Evolutionary conservation across 2,329 filamentous ascomycete species (phyloP), one percentile per base, ranked within the genome.

Genomic region (Talaromyces sp.): DNA sequence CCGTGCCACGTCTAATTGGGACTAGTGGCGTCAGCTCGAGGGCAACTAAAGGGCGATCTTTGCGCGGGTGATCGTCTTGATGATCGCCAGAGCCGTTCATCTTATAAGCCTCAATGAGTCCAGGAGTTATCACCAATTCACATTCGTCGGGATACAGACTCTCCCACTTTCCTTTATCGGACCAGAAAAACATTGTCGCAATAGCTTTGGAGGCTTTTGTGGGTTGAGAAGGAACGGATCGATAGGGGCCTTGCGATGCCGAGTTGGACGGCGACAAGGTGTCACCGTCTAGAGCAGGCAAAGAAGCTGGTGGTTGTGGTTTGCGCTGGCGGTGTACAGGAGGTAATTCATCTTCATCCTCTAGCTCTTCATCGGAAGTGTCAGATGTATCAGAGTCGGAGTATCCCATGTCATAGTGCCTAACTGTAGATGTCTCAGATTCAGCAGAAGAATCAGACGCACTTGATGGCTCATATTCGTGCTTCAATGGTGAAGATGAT

Each of bases 11-110:
- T 68, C 94, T 88, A 67, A 98, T 88, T 70, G 93, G 90, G 8
- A 98, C 94, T 43, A 97, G 83, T 0, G 95, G 95, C 0, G 94
- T 98, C 49, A 99, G 86, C 73, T 97, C 92, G 39, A 97, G 86
- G 6, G 90, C 90, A 66, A 89, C 78, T 37, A 89, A 78, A 37
- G 86, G 87, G 64, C 81, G 80, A 43, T 60, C 66, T 43, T 69
- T 70, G 33, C 69, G 70, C 5, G 69, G 69, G n/a, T 66, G 68
- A 33, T 66, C 61, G 16, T 56, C 56, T 62, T 52, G 31, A 14
- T 27, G 27, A 3, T 72, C 67, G 22, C 13, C 10, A 24, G 73
- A 80, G 69, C 82, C 80, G n/a, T 78, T 78, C 69, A 87, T 80
- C 68, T 87, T 83, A 69, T 85, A 89, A 10, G 86, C 87, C 73